Evolutionary conservation across 1,284 basidiomycete species (phyloP), one percentile per base, ranked within the genome.

Genomic region (Marasmius tenuissimus): DNA sequence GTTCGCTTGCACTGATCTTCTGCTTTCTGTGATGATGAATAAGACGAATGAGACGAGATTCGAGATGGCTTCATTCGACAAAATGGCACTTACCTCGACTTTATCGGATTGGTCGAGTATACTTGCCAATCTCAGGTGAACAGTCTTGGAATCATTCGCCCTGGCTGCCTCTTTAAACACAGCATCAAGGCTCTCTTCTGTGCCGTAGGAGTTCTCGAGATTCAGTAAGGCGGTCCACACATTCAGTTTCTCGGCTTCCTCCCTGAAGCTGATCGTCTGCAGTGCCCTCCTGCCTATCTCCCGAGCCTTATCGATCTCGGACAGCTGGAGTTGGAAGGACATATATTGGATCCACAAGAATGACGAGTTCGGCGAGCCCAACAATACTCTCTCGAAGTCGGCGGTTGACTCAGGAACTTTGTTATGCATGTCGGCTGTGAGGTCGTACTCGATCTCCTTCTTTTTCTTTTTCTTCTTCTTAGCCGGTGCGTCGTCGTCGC

Each of bases 301-400:
- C 40, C 96, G 87, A 14, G 97, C 97, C 76, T 96, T 96, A 69
- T 96, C 95, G 50, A 98, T 83, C 75, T 99, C 97, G 49, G 96
- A 95, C 14, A 99, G 86, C 68, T 96, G 94, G 4, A 99, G 82
- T 67, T 97, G 94, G 86, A 98, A 97, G 5, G 96, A 97, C 94
- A 99, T 98, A 76, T 97, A 99, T 75, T 98, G 97, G 64, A 99
- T 92, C 97, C 97, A 99, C 47, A 99, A 84, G 78, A 91, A 98
- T 0, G 98, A 99, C 12, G 95, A 98, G 75, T 98, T 96, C 4
- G 97, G 97, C 0, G 96, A 97, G n/a, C 94, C 93, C 34, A 98
- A 83, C 39, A 99, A 84, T 20, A 96, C 79, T 14, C 97, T 89
- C 76, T 99, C 97, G 70, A 98, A 99, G 72, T 99, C 97, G 52